Percentiles rank a stretch among this genome's conserved stretches.
These are phyloP conservation scores for Fraxinus greggii DNA, from an alignment of 305 asterid species.

Conservation along the genomic window DNA sequence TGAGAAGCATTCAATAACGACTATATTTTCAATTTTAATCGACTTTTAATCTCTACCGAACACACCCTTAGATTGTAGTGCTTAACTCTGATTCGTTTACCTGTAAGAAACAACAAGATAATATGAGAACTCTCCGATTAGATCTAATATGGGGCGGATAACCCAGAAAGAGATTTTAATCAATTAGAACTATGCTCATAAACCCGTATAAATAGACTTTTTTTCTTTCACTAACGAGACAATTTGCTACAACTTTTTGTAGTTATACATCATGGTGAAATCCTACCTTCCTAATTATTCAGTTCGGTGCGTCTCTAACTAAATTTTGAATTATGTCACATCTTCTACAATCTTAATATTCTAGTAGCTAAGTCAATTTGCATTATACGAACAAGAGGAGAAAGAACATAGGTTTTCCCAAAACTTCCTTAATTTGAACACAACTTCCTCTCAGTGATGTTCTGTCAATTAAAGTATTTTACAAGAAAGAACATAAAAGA, in stretches of 20 bases:
- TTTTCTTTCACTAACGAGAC: not conserved
- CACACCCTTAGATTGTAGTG: not conserved
- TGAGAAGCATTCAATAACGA: too few species aligned
- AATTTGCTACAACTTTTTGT: not conserved
- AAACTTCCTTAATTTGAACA: constrained; percentile 8
- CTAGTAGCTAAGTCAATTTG: constrained; percentile 7
- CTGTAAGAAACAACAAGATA: not conserved
- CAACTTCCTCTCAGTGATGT: constrained; percentile 12
- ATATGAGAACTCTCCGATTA: not conserved
- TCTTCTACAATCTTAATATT: not conserved
- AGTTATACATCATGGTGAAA: too few species aligned
- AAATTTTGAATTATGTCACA: not conserved
- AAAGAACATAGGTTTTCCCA: not conserved
- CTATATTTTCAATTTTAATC: too few species aligned
- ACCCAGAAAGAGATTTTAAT: too few species aligned
- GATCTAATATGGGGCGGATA: not conserved
- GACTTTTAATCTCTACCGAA: too few species aligned
- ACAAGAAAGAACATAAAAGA: not conserved
- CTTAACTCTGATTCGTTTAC: too few species aligned
- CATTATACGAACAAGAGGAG: not conserved
- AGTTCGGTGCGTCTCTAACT: not conserved
- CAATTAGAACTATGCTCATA: too few species aligned
- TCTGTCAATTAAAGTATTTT: not conserved
- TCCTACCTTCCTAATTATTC: not conserved
- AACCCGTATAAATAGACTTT: too few species aligned